These are phyloP conservation scores for Sporothrix euskadiensis DNA, from an alignment of 2,329 filamentous ascomycete species.

Conservation along the genomic window DNA sequence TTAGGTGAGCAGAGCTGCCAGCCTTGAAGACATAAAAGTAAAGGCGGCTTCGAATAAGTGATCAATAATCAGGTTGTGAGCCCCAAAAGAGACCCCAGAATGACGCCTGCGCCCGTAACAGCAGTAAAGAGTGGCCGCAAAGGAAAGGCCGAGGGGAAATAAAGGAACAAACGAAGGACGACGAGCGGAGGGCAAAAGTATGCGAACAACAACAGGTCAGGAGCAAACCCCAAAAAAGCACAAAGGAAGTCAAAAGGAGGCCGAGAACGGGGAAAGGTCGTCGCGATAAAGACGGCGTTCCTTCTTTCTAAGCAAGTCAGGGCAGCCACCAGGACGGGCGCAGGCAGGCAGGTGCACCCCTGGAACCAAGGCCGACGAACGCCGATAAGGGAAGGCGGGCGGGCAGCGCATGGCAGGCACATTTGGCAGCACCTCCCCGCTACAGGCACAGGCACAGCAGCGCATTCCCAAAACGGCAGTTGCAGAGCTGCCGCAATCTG, in stretches of 20 bases:
- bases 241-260: neutral
- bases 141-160: neutral
- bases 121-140: neutral
- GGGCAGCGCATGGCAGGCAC: neutral
- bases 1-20: neutral
- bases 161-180: neutral
- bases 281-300: neutral
- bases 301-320: neutral
- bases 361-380: neutral
- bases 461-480: conserved; percentile 17
- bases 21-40: neutral
- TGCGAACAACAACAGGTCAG: neutral
- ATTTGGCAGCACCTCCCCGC: neutral
- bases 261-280: neutral
- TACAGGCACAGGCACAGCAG: neutral
- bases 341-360: neutral
- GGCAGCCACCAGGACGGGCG: neutral
- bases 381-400: conserved; percentile 11
- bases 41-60: neutral
- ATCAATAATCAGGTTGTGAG: neutral
- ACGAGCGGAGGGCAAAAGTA: neutral
- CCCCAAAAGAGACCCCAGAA: neutral
- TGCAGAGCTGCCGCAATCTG: neutral
- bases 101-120: neutral
- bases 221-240: neutral